These are phyloP conservation scores for Domatiomyces catenatus DNA, from an alignment of 2,329 filamentous ascomycete species.

Conservation along the genomic window DNA sequence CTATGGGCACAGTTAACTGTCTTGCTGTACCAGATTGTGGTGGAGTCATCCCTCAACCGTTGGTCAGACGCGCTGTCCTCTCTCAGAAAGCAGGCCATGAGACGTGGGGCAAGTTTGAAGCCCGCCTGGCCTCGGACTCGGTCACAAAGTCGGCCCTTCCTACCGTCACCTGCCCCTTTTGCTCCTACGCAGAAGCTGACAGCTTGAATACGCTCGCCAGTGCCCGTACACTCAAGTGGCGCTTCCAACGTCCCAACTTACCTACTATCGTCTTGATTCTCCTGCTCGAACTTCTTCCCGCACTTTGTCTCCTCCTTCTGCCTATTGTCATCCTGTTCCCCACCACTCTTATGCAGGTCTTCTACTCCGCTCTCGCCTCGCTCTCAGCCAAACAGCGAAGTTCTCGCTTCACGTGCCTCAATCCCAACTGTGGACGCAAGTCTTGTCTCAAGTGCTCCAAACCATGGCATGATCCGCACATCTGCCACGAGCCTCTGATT, in stretches of 20 bases:
- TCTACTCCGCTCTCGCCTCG: conserved; percentile 48
- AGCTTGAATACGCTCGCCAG: conserved; percentile 48
- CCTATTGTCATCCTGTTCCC: conserved; percentile 39
- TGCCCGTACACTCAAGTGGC: conserved; percentile 38
- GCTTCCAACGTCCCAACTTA: conserved; percentile 40
- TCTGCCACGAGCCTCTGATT: conserved; percentile 72
- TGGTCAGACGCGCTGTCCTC: conserved; percentile 58
- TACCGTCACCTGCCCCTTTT: conserved; percentile 76
- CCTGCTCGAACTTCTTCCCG: conserved; percentile 31
- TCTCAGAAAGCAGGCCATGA: conserved; percentile 55
- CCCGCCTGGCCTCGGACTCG: conserved; percentile 60
- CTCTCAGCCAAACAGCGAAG: conserved; percentile 56
- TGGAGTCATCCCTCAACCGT: conserved; percentile 54
- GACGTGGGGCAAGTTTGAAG: conserved; percentile 59
- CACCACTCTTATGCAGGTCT: conserved; percentile 32
- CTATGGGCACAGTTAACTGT: conserved; percentile 62
- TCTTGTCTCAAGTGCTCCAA: conserved; percentile 76
- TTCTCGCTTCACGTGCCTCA: conserved; percentile 62
- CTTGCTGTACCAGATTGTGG: conserved; percentile 61
- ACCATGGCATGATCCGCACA: conserved; percentile 73
- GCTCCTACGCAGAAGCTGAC: conserved; percentile 78
- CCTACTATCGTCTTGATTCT: conserved; percentile 34
- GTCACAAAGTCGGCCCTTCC: conserved; percentile 59
- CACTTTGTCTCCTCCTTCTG: conserved; percentile 39
- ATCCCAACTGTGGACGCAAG: conserved; percentile 47